A percentile compares a stretch with the other conserved stretches of the same genome.
These are phyloP conservation scores for Veloboletus limbatus DNA, from an alignment of 1,284 basidiomycete species.

Conservation along the genomic window DNA sequence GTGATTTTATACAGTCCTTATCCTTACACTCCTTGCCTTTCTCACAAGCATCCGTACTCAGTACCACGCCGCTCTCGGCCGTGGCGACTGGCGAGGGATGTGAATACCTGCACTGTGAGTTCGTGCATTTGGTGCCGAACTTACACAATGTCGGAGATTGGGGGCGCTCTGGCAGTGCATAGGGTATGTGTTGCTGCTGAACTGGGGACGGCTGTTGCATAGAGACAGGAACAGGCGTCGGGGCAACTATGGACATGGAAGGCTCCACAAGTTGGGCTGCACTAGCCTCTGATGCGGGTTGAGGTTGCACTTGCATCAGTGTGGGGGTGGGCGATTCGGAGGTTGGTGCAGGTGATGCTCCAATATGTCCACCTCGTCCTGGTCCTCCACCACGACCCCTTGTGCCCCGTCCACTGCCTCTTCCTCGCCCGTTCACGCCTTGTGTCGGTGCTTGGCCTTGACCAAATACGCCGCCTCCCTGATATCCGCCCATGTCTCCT, in stretches of 20 bases:
- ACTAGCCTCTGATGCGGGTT: conserved; percentile 33
- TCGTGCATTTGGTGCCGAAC: conserved; percentile 85
- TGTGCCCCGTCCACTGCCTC: conserved; percentile 39
- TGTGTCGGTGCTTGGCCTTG: conserved; percentile 34
- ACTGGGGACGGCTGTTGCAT: conserved; percentile 30
- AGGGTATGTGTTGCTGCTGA: conserved; percentile 41
- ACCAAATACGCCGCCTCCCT: conserved; percentile 37
- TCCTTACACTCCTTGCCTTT: conserved; percentile 85
- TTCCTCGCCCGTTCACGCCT: conserved; percentile 34
- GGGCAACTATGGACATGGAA: conserved; percentile 35
- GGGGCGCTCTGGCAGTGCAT: conserved; percentile 68
- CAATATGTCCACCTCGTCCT: conserved; percentile 28
- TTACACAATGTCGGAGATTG: conserved; percentile 88
- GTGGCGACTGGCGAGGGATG: conserved; percentile 93
- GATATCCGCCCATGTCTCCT: conserved; percentile 53
- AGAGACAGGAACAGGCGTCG: conserved; percentile 33
- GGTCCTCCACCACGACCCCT: conserved; percentile 34
- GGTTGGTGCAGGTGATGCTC: conserved; percentile 23
- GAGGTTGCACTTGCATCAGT: conserved; percentile 21
- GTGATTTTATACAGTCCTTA: conserved; percentile 85
- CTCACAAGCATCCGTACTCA: conserved; percentile 88
- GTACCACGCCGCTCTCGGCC: conserved; percentile 86
- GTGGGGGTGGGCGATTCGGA: conserved; percentile 25
- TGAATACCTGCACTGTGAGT: conserved; percentile 81
- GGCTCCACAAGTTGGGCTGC: conserved; percentile 21